These are phyloP conservation scores for Russula abietina DNA, from an alignment of 768 basidiomycete genomes.

Conservation along the genomic window DNA sequence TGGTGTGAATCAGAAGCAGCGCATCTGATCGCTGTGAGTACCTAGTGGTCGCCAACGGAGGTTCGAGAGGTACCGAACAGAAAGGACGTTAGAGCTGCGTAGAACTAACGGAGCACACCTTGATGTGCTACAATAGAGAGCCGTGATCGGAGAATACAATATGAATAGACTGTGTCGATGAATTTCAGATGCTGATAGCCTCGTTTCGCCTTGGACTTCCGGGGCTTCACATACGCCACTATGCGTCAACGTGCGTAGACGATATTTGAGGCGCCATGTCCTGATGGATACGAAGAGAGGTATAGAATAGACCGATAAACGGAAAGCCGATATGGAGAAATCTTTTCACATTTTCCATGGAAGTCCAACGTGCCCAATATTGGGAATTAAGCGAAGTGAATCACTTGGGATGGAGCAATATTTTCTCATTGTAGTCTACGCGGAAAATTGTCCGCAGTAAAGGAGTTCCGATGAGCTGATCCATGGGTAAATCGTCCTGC, in stretches of 20 bases:
- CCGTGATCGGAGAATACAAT: constrained; percentile 3
- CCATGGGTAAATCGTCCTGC: background rate
- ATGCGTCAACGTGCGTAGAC: background rate
- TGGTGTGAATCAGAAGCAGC: background rate
- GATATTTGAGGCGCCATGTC: background rate
- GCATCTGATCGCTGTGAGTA: too few species aligned
- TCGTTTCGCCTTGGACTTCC: background rate
- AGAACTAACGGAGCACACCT: background rate
- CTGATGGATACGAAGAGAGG: background rate
- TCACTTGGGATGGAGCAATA: background rate
- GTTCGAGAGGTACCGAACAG: background rate
- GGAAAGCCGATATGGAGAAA: background rate
- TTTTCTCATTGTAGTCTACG: background rate
- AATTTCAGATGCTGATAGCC: background rate
- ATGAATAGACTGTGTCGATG: background rate
- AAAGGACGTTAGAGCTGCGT: background rate
- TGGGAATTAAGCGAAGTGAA: background rate
- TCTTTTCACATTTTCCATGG: background rate
- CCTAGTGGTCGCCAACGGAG: background rate
- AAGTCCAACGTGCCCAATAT: background rate
- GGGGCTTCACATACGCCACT: background rate
- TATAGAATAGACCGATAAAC: background rate
- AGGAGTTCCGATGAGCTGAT: background rate
- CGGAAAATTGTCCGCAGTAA: background rate
- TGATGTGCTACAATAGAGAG: background rate